These are phyloP conservation scores for Sicyos baderoa DNA, from an alignment of 306 rosid species.

Conservation along the genomic window DNA sequence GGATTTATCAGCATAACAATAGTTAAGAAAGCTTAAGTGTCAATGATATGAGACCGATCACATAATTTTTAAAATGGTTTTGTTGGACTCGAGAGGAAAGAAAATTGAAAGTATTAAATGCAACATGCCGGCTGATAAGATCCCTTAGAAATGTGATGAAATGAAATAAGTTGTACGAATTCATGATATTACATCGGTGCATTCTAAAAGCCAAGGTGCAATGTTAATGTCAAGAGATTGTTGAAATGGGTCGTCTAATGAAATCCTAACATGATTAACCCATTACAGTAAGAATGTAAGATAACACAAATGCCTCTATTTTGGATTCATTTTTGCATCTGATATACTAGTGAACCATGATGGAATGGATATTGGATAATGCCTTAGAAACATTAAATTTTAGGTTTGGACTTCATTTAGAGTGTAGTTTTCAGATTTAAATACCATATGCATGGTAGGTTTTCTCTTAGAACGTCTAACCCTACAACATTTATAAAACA, in stretches of 20 bases:
- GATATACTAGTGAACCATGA: neutral
- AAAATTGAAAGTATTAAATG: neutral
- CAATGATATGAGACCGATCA: neutral
- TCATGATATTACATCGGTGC: neutral
- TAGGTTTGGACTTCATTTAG: neutral
- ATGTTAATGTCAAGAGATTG: neutral
- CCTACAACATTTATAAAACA: too few species aligned
- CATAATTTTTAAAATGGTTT: neutral
- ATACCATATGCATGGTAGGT: neutral
- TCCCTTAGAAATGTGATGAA: neutral
- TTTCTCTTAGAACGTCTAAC: neutral
- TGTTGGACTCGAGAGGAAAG: neutral
- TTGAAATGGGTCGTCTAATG: neutral
- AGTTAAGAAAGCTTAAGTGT: neutral
- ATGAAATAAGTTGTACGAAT: neutral
- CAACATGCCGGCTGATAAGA: neutral
- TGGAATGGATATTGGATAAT: neutral
- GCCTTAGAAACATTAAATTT: neutral
- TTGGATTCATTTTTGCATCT: too few species aligned
- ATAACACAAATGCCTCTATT: too few species aligned
- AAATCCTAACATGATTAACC: constrained; percentile 2
- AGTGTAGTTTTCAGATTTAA: neutral
- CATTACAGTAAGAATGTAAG: too few species aligned
- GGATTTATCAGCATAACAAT: neutral
- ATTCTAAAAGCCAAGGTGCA: neutral